Percentiles rank a stretch among this genome's conserved stretches.
Evolutionary conservation across 2,329 filamentous ascomycete genomes (phyloP).

Genomic region (Lasiodiplodia gonubiensis): DNA sequence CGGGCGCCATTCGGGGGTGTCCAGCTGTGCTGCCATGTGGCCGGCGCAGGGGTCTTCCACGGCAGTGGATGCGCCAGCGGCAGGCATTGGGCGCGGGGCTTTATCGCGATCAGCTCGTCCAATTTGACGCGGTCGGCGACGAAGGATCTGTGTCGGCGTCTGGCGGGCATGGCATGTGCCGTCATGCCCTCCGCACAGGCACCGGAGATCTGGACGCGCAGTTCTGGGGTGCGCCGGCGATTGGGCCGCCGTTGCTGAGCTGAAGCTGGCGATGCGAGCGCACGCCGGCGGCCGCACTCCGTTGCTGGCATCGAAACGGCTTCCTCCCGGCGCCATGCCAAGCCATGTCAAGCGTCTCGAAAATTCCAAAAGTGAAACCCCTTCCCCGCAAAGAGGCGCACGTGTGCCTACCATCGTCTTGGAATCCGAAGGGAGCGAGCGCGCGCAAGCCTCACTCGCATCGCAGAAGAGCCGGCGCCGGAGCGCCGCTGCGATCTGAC

Average conservation of each 20-base stretch:
- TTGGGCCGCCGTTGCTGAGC: slow-evolving; percentile 19
- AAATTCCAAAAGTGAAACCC: slow-evolving; percentile 30
- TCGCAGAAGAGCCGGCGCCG: slow-evolving; percentile 27
- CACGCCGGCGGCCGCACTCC: background rate
- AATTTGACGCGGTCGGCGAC: slow-evolving; percentile 19
- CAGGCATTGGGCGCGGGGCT: slow-evolving; percentile 20
- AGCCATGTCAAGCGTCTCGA: slow-evolving; percentile 27
- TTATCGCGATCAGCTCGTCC: slow-evolving; percentile 21
- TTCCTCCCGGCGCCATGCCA: slow-evolving; percentile 26
- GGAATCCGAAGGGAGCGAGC: slow-evolving; percentile 24
- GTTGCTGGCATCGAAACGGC: slow-evolving; percentile 23
- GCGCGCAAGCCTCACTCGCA: slow-evolving; percentile 28
- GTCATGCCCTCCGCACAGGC: slow-evolving; percentile 17
- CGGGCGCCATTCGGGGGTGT: slow-evolving; percentile 13
- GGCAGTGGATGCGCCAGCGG: slow-evolving; percentile 20
- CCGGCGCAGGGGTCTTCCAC: slow-evolving; percentile 24
- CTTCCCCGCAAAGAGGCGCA: slow-evolving; percentile 30
- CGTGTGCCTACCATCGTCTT: slow-evolving; percentile 29
- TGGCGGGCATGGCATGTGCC: slow-evolving; percentile 19
- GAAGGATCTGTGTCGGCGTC: slow-evolving; percentile 24
- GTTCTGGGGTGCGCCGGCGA: slow-evolving; percentile 14
- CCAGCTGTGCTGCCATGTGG: slow-evolving; percentile 24
- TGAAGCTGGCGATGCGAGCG: background rate
- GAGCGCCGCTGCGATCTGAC: slow-evolving; percentile 27
- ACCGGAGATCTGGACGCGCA: slow-evolving; percentile 24